Conservation (phyloP, 2,329 filamentous ascomycete genomes). For the Diaporthe aspalathi region DNA sequence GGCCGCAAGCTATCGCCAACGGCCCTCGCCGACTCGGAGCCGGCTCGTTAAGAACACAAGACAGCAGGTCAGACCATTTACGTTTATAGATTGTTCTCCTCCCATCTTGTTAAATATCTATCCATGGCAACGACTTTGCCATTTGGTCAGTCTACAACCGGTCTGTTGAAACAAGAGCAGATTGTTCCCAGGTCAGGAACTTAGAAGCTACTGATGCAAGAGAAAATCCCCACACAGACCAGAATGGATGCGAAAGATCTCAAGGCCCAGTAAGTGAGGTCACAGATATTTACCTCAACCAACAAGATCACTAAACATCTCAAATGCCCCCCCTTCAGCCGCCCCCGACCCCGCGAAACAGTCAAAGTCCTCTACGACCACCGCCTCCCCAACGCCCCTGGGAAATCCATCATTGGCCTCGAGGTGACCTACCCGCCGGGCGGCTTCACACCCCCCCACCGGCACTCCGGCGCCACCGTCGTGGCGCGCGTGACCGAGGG, state of each 20-base stretch:
- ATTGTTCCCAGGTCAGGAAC: no score
- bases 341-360: not conserved
- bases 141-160: not conserved
- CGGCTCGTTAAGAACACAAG: no score
- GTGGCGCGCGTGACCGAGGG: not conserved
- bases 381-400: not conserved
- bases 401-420: slow-evolving; percentile 1
- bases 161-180: not conserved
- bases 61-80: not conserved
- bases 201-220: not conserved
- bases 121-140: not conserved
- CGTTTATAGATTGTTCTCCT: not conserved
- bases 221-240: no score
- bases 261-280: not conserved
- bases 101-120: no score
- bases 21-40: not conserved
- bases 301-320: not conserved
- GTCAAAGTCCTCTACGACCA: not conserved
- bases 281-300: not conserved
- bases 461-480: not conserved
- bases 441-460: slow-evolving; percentile 7
- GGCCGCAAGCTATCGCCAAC: no score
- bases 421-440: not conserved
- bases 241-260: not conserved
- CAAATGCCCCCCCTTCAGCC: not conserved